Conservation (phyloP, 2,329 filamentous ascomycete genomes). For the Diaporthe vexans region DNA sequence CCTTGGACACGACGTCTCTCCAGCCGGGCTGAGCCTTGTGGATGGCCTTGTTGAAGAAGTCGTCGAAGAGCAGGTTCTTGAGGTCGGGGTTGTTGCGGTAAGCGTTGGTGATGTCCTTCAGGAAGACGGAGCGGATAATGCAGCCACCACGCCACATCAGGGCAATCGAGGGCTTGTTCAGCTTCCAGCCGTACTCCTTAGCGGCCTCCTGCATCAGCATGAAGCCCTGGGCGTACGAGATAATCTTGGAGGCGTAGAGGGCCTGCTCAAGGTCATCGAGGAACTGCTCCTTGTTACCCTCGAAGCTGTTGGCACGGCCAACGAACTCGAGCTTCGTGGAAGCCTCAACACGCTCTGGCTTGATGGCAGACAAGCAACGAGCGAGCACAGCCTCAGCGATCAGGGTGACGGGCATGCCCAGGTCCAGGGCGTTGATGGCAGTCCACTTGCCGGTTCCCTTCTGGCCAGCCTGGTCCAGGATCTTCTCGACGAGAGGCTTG, state of each 20-base stretch:
- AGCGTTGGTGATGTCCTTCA: slow-evolving; percentile 98
- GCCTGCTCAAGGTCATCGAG: slow-evolving; percentile 98
- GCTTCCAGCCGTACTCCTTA: slow-evolving; percentile 97
- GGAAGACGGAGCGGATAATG: slow-evolving; percentile 99
- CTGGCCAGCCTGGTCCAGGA: slow-evolving; percentile 97
- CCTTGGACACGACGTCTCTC: slow-evolving; percentile 92
- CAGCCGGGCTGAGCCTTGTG: slow-evolving; percentile 94
- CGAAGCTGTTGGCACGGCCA: slow-evolving; percentile 84
- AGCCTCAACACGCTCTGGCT: slow-evolving; percentile 90
- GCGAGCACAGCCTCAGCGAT: slow-evolving; percentile 98
- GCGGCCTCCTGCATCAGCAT: slow-evolving; percentile 99
- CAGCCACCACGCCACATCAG: slow-evolving; percentile 99
- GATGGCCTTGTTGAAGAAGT: slow-evolving; percentile 99
- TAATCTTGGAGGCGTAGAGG: slow-evolving; percentile 99
- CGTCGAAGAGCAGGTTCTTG: slow-evolving; percentile 97
- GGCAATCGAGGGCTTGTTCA: slow-evolving; percentile 99
- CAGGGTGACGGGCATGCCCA: slow-evolving; percentile 97
- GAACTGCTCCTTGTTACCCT: slow-evolving; percentile 93
- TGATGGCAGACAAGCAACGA: slow-evolving; percentile 93
- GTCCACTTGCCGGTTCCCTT: slow-evolving; percentile 99
- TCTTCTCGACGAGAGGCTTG: slow-evolving; percentile 95
- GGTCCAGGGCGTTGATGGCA: slow-evolving; percentile 97
- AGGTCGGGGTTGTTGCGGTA: slow-evolving; percentile 96
- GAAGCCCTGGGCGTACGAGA: slow-evolving; percentile 99
- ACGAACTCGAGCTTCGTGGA: slow-evolving; percentile 80